Evolutionary conservation across 1,139 yeast genomes (phyloP), one percentile per base, ranked within the genome.

Genomic region (Saccharomyces hybrid): DNA sequence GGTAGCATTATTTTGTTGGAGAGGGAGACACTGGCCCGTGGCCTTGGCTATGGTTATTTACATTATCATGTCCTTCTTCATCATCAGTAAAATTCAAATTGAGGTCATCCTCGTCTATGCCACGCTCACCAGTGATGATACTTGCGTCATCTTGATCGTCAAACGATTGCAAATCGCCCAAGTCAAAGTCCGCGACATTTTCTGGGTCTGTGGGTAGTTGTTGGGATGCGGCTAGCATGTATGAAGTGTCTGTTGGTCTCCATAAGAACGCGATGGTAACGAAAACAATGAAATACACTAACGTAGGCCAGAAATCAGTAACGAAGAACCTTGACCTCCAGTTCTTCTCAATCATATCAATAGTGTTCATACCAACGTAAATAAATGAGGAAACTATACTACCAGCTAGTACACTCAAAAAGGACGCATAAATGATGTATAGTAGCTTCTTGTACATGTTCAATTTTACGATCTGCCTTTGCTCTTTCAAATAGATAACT

Each of bases 181-280:
- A 76, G 65, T 86, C 93, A 66, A 86, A 86, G 62, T 86, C 95
- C 51, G 83, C 88, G 44, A 79, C 86, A 47, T 80, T 83, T 57
- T 82, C 88, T 50, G 83, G 88, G 58, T 84, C 90, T 44, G 91
- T 88, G 28, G 97, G 88, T 55, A 93, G 76, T 73, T 95, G 98
- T 56, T 89, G 90, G 3, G 97, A 89, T 63, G 91, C 91, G 20
- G 98, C 99, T 69, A 93, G 81, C 81, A 95, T 84, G 66, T 91
- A 86, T 60, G 96, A 90, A 47, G 96, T 89, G 64, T 88, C 96
- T 0, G 98, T 91, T 51, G 99, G 99, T 72, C 99, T 83, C 99
- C 99, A 95, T 61, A 93, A 81, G 77, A 90, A 84, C 11, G 97
- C 88, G 62, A 95, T 78, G 6, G 91, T 82, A 67, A 87, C 80